Evolutionary conservation across 768 basidiomycete species (phyloP), one percentile per base, ranked within the genome.

Genomic region (Hygrophorus russula): DNA sequence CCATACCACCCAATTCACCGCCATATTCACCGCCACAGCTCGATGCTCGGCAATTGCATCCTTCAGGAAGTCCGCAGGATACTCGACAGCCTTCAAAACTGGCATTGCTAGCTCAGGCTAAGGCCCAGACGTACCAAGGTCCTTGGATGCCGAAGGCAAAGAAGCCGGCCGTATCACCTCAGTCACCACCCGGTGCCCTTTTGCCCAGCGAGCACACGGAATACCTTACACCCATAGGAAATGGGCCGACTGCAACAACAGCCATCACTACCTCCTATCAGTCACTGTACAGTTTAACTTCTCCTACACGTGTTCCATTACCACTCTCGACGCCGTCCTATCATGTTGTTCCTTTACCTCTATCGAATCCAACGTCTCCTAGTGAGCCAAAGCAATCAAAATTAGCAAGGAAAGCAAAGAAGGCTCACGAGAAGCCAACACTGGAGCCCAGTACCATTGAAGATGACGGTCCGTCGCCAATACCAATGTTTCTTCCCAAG

Each of bases 231-330:
- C 85, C 86, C 1, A 84, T 82, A 36, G 82, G 81, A n/a, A 88
- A 88, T 53, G 83, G 85, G 0, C 63, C 81, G 2, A 78, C 82
- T n/a, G 85, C 77, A 10, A 88, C 85, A 0, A 86, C 84, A 12
- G 85, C 85, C 1, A 88, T 88, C 53, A 88, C 85, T 0, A 87
- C 85, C 2, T 78, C 80, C 0, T 86, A 85, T 49, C 84, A 86
- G 47, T 76, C 79, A 5, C 65, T 86, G 20, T 73, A 73, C 54
- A 79, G 74, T 50, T 66, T 87, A 6, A 76, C 74, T 24, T 66
- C 74, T 49, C 71, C 73, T 37, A 58, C 56, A n/a, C 65, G 66
- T 61, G 65, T 46, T 62, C 73, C 18, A 9, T 69, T 73, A 1
- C 70, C 71, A 20, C 56, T 43, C 46, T 19, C 42, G 53, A 20